Base-by-base conservation (phyloP, 2,329 filamentous ascomycete genomes). In the Fragosphaeria purpurea region DNA sequence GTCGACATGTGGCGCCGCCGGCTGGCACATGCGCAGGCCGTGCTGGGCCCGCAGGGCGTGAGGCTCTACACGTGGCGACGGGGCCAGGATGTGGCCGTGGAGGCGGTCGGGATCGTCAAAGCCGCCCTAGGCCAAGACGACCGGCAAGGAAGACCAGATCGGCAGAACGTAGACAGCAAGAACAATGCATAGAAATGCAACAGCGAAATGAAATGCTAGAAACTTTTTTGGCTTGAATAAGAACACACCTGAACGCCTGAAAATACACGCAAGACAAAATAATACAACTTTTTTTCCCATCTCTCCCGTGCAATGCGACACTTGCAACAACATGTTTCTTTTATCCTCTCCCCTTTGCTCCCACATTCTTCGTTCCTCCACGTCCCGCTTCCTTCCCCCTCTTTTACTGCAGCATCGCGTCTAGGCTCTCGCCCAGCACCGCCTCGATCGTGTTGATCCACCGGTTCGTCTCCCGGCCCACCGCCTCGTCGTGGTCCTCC, bases 401-500 rank as follows among this genome's bases (percentile, higher is more conserved):
- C 48, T 58, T 63, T 62, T 81, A 95, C 69, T 87, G 86, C 71
- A 96, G 74, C 91, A 96, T 96, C 47, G 83, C 82, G 67, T 95
- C 88, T 63, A 97, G 69, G 60, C 85, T 89, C 75, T 97, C 91
- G 5, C 93, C 93, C 48, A 97, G 70, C 34, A 94, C 85, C 44
- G 79, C 83, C 69, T 97, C 91, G 63, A 98, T 94, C 68, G 83
- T 82, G 63, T 84, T 79, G 59, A 97, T 93, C 91, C 93, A 96
- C 61, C 81, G 76, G 63, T 90, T 79, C 39, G 89, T 91, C 72
- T 95, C 90, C 62, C 82, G 75, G 71, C 98, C 93, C 31, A 98
- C 91, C 33, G 77, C 76, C 70, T 97, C 93, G 62, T 97, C 90
- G 58, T 97, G 93, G 64, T 98, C 93, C 63, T 98, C 93, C 70